phyloP scores from a whole-genome alignment of 768 basidiomycete species.

The Trametes elegans region DNA sequence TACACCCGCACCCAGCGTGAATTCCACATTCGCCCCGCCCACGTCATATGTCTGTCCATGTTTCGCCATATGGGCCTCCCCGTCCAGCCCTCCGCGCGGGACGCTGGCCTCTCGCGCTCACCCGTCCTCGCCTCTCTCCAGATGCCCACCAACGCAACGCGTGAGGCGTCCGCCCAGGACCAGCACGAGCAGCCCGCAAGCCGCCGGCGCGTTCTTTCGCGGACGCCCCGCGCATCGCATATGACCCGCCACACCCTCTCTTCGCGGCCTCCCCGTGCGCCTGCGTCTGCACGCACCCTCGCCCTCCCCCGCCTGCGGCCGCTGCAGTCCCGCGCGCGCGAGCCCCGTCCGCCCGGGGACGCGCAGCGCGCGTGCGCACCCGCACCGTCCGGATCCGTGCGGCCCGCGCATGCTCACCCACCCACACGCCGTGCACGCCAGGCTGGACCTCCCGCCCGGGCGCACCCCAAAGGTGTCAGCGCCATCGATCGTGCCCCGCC shows the following conservation, averaged over 20 bases:
- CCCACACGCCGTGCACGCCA: constrained; percentile 5
- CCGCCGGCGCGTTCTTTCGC: background rate
- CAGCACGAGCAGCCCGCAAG: constrained; percentile 11
- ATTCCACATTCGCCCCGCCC: background rate
- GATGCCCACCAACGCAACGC: constrained; percentile 15
- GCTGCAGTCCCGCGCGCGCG: no score
- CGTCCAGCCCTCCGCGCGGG: background rate
- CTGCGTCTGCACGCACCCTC: background rate
- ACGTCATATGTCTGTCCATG: constrained; percentile 12
- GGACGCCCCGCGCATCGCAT: background rate
- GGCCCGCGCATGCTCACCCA: background rate
- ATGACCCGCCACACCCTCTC: background rate
- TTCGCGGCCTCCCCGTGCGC: background rate
- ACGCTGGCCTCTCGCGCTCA: background rate
- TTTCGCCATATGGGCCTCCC: constrained; percentile 11
- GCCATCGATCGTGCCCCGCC: background rate
- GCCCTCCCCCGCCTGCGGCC: no score
- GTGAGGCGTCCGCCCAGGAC: constrained; percentile 10
- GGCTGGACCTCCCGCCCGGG: background rate
- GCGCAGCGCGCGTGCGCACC: no score
- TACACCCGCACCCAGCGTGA: background rate
- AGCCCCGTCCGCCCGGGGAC: background rate
- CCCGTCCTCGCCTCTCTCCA: background rate
- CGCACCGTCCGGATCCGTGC: no score
- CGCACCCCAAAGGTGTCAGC: constrained; percentile 8